Evolutionary conservation across 768 basidiomycete species (phyloP), one percentile per base, ranked within the genome.

Genomic region (Boletus eberwhitei): DNA sequence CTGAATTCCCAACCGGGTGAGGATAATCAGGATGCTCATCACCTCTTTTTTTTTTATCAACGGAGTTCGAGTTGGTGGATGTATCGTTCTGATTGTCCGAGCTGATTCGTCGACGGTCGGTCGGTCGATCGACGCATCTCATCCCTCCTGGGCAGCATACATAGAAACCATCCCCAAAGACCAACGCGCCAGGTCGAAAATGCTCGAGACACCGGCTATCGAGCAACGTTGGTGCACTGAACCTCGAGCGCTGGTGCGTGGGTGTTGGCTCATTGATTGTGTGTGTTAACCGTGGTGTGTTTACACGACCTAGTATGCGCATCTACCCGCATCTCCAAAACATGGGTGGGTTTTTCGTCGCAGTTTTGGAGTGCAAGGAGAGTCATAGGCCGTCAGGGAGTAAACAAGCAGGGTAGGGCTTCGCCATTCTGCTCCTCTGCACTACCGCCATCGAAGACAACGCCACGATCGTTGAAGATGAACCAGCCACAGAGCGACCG

Each of bases 301-400:
- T 31, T 40, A 13, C 47, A 11, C 52, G 17, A 36, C 14, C 19
- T 34, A 97, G 94, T 62, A 73, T 98, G 70, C 82, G 97, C 37
- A 83, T 98, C 58, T 90, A 96, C 66, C 95, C 97, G 2, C 95
- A 98, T 68, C 74, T 96, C 8, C 96, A 98, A 71, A 90, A 99
- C 65, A 92, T 93, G 0, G 97, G 97, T 3, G 97, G 94, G 0
- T 99, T 99, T 74, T 99, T 97, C 67, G 85, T 99, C n/a, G 93
- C 93, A 12, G 88, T 97, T 0, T 70, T 98, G 35, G 80, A 88
- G 65, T 81, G 79, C 64, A 81, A 74, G 50, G 54, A 60, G 16
- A 54, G 29, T 11, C 45, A 55, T 32, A 53, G 59, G 2, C 29
- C 38, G 7, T 29, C 48, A 3, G 34, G 44, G n/a, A 54, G 38